These are phyloP conservation scores for Reutealis trisperma DNA, from an alignment of 345 rosid species.

Conservation along the genomic window DNA sequence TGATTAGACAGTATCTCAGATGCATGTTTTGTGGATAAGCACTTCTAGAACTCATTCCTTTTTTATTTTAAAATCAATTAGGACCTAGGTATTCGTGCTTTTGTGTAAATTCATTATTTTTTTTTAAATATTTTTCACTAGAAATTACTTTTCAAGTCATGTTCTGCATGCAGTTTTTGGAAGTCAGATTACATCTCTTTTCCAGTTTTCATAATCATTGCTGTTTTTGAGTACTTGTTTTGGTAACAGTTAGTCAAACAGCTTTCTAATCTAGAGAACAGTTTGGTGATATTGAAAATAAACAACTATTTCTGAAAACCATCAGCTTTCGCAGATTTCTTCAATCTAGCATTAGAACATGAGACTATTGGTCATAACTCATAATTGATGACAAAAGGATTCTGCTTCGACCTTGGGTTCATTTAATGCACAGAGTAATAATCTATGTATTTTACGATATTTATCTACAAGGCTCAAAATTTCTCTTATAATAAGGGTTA, in stretches of 20 bases:
- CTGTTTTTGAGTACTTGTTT: background rate
- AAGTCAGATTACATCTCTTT: background rate
- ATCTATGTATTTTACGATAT: background rate
- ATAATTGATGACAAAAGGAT: background rate
- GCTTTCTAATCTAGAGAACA: background rate
- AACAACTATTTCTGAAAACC: background rate
- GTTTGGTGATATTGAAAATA: background rate
- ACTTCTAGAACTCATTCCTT: background rate
- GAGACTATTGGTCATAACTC: background rate
- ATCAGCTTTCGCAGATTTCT: background rate
- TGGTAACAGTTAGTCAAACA: background rate
- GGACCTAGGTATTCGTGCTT: background rate
- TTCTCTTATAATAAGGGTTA: slow-evolving; percentile 1
- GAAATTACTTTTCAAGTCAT: too few species aligned
- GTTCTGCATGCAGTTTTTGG: background rate
- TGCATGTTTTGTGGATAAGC: background rate
- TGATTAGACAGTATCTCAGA: background rate
- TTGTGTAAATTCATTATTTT: too few species aligned
- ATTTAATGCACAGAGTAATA: too few species aligned
- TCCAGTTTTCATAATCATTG: background rate
- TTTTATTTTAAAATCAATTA: background rate
- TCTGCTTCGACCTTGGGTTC: too few species aligned
- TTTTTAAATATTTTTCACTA: too few species aligned
- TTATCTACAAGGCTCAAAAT: background rate
- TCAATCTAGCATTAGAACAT: background rate